Evolutionary conservation across 2,329 filamentous ascomycete genomes (phyloP), one percentile per base, ranked within the genome.

Genomic region (Epicoccum nigrum): DNA sequence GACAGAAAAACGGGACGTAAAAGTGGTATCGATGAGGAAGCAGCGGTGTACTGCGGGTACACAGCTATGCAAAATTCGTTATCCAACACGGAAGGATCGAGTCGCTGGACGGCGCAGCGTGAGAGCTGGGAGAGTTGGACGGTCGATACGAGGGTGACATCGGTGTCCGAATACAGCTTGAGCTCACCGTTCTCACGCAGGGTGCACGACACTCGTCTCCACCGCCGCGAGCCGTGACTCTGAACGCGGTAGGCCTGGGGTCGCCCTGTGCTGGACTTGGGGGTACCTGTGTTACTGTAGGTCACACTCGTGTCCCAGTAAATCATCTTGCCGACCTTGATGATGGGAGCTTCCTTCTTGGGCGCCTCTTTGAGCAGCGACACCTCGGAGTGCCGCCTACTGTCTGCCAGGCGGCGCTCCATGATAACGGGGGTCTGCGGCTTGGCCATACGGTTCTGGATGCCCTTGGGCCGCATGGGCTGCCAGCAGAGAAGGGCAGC

Each of bases 41-140:
- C 85, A 8, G 88, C 82, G 1, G 90, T 86, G 73, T 99, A 97
- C 56, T 93, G 92, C 13, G 94, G 93, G 67, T 97, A 97, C 38
- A 99, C 93, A 44, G 90, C 92, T 57, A 99, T 89, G 76, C 92
- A 97, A 68, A 90, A 94, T 53, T 97, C 91, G 71, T 94, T 90
- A 58, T 96, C 91, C 33, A 99, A 76, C 7, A 99, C 93, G 4
- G 92, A 96, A 44, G 86, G 85, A 72, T 97, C 91, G 43, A 99
- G 79, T 62, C 92, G 86, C 71, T 99, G 94, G 44, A 99, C 87
- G 7, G 93, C 91, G 70, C 89, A 94, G 45, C 94, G 85, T 15
- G 92, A 94, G 7, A 99, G 80, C 64, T 96, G 90, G 11, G 91
- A 90, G 4, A 99, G 80, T 64, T 96, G 91, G 44, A 97, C 88